Conservation (phyloP, 768 basidiomycete genomes). For the Suillus clintonianus region DNA sequence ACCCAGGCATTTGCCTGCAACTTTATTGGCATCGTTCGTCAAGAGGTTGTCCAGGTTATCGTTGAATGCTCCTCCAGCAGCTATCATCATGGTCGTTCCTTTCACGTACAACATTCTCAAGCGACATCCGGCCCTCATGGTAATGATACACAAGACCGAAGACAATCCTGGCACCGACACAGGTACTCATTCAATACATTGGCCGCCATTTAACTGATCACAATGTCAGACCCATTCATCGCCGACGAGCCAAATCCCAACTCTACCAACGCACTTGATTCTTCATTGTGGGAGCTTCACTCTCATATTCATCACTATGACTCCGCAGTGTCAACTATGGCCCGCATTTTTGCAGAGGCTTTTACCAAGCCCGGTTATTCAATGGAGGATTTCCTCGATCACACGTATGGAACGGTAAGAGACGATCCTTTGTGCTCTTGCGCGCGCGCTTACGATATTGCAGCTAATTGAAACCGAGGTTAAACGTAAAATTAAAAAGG, state of each 20-base stretch:
- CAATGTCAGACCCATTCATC: constrained; percentile 67
- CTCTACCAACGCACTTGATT: constrained; percentile 76
- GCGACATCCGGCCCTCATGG: constrained; percentile 88
- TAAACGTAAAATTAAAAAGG: constrained; percentile 77
- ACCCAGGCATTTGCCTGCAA: constrained; percentile 79
- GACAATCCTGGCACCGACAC: constrained; percentile 33
- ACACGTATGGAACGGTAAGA: constrained; percentile 82
- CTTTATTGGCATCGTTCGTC: constrained; percentile 92
- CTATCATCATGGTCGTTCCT: constrained; percentile 87
- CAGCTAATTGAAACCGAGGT: constrained; percentile 88
- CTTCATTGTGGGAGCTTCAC: constrained; percentile 91
- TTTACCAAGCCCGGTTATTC: constrained; percentile 93
- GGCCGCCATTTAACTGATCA: constrained; percentile 4
- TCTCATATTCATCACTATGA: constrained; percentile 84
- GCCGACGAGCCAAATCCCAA: constrained; percentile 69
- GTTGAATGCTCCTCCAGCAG: constrained; percentile 84
- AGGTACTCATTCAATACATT: constrained; percentile 29
- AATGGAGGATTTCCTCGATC: constrained; percentile 96
- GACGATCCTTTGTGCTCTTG: not conserved
- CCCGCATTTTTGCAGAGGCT: constrained; percentile 82
- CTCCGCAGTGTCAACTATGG: constrained; percentile 81
- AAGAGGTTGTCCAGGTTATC: constrained; percentile 88
- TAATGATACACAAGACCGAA: constrained; percentile 79
- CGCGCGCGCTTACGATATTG: constrained; percentile 7
- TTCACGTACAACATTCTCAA: constrained; percentile 95